Evolutionary conservation across 2,329 filamentous ascomycete genomes (phyloP).

Genomic region (Aspergillus neoniger): DNA sequence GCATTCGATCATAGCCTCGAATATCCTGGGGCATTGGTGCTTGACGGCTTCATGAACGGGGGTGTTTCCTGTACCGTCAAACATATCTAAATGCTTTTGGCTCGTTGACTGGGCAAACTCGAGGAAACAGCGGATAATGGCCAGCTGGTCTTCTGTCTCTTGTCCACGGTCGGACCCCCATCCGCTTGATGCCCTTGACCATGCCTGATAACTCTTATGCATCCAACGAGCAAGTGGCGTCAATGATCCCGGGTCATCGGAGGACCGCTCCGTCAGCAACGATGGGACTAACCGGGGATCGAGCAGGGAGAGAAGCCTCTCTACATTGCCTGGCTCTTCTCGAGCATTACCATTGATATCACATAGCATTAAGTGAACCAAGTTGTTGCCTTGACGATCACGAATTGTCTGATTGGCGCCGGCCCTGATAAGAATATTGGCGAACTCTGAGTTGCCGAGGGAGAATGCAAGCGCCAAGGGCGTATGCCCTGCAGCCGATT

Average conservation of each 20-base stretch:
- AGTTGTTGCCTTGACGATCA: conserved; percentile 64
- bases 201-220: not conserved
- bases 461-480: conserved; percentile 69
- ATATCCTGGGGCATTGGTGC: conserved; percentile 58
- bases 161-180: not conserved
- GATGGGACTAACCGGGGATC: conserved; percentile 50
- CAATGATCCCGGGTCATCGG: conserved; percentile 26
- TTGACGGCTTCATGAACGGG: conserved; percentile 43
- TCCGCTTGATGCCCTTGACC: not conserved
- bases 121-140: conserved; percentile 10
- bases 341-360: conserved; percentile 31
- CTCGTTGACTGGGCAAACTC: conserved; percentile 56
- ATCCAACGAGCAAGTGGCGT: conserved; percentile 63
- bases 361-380: conserved; percentile 62
- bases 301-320: conserved; percentile 64
- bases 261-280: conserved; percentile 36
- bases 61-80: conserved; percentile 49
- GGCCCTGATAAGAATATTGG: conserved; percentile 63
- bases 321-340: conserved; percentile 46
- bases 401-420: conserved; percentile 70
- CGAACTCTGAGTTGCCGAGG: conserved; percentile 36
- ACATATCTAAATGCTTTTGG: conserved; percentile 46
- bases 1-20: conserved; percentile 52
- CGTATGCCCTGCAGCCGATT: conserved; percentile 51
- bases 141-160: not conserved